Evolutionary conservation across 495 filamentous ascomycete species (phyloP).

Genomic region (Hypoxylon intermedium): DNA sequence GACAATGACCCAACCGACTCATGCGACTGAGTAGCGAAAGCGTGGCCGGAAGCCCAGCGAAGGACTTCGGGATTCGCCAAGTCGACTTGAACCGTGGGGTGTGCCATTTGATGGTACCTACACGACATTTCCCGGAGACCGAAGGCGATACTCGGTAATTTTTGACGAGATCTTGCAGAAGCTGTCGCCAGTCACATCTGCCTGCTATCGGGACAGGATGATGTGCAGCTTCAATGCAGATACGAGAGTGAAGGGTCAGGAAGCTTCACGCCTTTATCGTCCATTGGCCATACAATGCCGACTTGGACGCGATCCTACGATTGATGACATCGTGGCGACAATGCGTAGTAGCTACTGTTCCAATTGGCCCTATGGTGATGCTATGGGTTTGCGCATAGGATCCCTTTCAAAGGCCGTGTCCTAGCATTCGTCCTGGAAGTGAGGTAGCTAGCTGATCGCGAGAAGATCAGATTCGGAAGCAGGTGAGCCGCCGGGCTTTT

Average conservation of each 20-base stretch:
- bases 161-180: conserved; percentile 4
- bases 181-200: conserved; percentile 11
- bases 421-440: conserved; percentile 7
- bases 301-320: background rate
- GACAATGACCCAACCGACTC: conserved; percentile 15
- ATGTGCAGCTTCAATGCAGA: conserved; percentile 22
- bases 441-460: conserved; percentile 11
- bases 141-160: conserved; percentile 8
- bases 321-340: conserved; percentile 5
- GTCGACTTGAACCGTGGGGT: conserved; percentile 8
- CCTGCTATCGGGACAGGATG: background rate
- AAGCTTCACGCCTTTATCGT: conserved; percentile 1
- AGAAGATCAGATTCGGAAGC: conserved; percentile 27
- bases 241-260: conserved; percentile 12
- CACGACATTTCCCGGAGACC: conserved; percentile 18
- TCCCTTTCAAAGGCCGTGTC: background rate
- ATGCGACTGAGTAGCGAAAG: conserved; percentile 25
- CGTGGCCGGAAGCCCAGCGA: conserved; percentile 8
- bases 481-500: conserved; percentile 19
- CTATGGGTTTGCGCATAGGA: background rate
- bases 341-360: background rate
- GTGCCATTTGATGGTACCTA: conserved; percentile 22
- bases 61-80: conserved; percentile 7
- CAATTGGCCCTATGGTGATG: too few relatives aligned
- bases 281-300: conserved; percentile 1